Conservation (phyloP, 1,284 basidiomycete species). For the Pseudozyma tsukubaensis region DNA sequence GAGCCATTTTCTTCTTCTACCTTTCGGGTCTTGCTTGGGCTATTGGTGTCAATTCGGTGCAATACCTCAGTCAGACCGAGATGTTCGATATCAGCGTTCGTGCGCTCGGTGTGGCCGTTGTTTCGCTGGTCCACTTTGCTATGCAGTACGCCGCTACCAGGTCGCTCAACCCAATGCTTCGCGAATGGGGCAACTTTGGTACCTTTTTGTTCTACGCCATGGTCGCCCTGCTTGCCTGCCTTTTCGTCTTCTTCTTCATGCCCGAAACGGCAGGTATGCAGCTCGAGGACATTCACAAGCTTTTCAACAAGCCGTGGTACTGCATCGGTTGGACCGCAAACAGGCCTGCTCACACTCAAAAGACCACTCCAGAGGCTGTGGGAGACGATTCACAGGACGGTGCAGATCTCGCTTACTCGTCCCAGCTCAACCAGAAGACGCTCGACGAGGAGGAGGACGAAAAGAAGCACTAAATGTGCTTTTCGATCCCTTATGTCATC, state of each 20-base stretch:
- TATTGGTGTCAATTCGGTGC: slow-evolving; percentile 56
- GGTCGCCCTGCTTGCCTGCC: slow-evolving; percentile 30
- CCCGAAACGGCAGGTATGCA: slow-evolving; percentile 50
- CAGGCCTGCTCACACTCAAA: slow-evolving; percentile 29
- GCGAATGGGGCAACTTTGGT: slow-evolving; percentile 39
- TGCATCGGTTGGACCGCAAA: slow-evolving; percentile 42
- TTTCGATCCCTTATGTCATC: too few relatives aligned
- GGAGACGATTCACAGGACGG: slow-evolving; percentile 25
- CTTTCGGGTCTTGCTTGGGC: slow-evolving; percentile 53
- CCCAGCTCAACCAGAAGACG: slow-evolving; percentile 23
- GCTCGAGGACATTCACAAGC: slow-evolving; percentile 51
- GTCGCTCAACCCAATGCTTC: slow-evolving; percentile 50
- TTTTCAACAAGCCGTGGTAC: slow-evolving; percentile 56
- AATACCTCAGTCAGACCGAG: slow-evolving; percentile 53
- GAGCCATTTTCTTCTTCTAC: slow-evolving; percentile 55
- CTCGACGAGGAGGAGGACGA: slow-evolving; percentile 33
- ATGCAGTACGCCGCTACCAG: slow-evolving; percentile 54
- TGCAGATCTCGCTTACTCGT: slow-evolving; percentile 18
- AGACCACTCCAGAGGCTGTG: slow-evolving; percentile 5
- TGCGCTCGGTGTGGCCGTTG: slow-evolving; percentile 46
- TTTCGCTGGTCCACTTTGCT: slow-evolving; percentile 50
- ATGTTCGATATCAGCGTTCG: slow-evolving; percentile 48
- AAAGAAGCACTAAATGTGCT: slow-evolving; percentile 23
- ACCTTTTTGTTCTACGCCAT: slow-evolving; percentile 54
- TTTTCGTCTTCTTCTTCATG: slow-evolving; percentile 55